Conservation (phyloP, 2,329 filamentous ascomycete species). For the Harringtonia aguacate region DNA sequence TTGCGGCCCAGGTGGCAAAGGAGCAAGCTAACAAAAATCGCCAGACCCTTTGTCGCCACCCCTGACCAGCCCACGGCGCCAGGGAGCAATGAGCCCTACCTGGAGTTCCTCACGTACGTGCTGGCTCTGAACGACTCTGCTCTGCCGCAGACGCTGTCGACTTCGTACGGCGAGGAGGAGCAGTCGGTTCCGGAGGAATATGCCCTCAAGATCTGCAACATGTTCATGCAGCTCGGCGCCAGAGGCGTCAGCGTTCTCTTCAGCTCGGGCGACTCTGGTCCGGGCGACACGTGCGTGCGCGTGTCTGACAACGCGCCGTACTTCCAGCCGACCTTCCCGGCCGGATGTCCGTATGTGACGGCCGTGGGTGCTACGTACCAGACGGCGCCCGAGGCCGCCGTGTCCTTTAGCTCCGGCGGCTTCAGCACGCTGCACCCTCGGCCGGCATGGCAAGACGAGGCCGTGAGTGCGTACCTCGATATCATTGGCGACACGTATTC, state of each 20-base stretch:
- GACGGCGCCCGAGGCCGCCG: slow-evolving; percentile 16
- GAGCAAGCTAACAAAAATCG: not conserved
- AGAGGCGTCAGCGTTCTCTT: slow-evolving; percentile 57
- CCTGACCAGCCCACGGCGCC: slow-evolving; percentile 31
- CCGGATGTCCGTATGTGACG: slow-evolving; percentile 28
- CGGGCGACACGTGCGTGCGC: slow-evolving; percentile 50
- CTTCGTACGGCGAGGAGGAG: slow-evolving; percentile 59
- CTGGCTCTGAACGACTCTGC: slow-evolving; percentile 34
- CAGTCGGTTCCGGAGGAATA: slow-evolving; percentile 52
- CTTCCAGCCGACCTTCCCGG: slow-evolving; percentile 27
- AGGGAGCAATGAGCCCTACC: slow-evolving; percentile 59
- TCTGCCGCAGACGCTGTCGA: slow-evolving; percentile 52
- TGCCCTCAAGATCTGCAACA: slow-evolving; percentile 48
- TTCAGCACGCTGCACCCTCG: slow-evolving; percentile 35
- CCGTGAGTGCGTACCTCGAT: slow-evolving; percentile 26
- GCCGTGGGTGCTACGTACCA: slow-evolving; percentile 47
- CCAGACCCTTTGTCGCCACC: slow-evolving; percentile 43
- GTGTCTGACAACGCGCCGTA: slow-evolving; percentile 32
- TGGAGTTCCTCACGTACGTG: slow-evolving; percentile 50
- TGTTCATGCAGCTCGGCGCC: slow-evolving; percentile 55
- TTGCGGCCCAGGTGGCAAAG: no score
- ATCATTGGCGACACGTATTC: slow-evolving; percentile 30
- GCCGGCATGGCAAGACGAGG: slow-evolving; percentile 28
- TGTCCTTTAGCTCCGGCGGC: slow-evolving; percentile 26
- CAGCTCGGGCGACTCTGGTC: slow-evolving; percentile 47